A percentile compares a stretch with the other conserved stretches of the same genome.
Conservation (phyloP, 768 basidiomycete species). For the Boletellus sp. region DNA sequence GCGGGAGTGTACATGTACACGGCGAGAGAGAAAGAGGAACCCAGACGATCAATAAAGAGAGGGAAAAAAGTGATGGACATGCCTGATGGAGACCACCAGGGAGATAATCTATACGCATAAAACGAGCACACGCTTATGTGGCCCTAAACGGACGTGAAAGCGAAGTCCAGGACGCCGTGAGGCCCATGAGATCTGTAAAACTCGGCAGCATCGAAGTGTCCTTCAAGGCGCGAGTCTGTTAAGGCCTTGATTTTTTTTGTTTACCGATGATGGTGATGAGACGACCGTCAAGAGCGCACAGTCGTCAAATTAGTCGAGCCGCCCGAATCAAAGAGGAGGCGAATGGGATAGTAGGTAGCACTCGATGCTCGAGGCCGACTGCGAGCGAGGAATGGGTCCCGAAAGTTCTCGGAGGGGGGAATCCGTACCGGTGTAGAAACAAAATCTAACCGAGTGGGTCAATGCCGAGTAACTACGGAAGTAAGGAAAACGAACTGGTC, state of each 20-base stretch:
- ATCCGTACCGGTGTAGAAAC: constrained; percentile 71
- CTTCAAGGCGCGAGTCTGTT: neutral
- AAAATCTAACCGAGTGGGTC: constrained; percentile 49
- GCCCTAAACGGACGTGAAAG: neutral
- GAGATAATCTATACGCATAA: neutral
- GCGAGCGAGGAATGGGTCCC: constrained; percentile 36
- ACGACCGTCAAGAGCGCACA: constrained; percentile 12
- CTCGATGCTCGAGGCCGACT: constrained; percentile 55
- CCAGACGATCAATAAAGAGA: neutral
- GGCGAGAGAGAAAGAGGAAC: constrained; percentile 1
- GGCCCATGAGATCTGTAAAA: neutral
- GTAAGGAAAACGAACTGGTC: constrained; percentile 48
- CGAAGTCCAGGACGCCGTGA: neutral
- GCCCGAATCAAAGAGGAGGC: constrained; percentile 25
- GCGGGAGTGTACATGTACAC: constrained; percentile 10
- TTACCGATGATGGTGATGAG: neutral
- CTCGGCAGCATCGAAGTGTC: neutral
- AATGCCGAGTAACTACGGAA: neutral
- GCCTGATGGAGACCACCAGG: neutral
- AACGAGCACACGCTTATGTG: neutral
- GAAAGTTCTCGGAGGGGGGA: constrained; percentile 29
- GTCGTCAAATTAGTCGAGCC: constrained; percentile 27
- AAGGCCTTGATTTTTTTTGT: too few relatives aligned
- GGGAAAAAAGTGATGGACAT: neutral
- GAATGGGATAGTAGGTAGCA: constrained; percentile 40